Evolutionary conservation across 2,329 filamentous ascomycete genomes (phyloP), one percentile per base, ranked within the genome.

Genomic region (Verticillium tricorpus): DNA sequence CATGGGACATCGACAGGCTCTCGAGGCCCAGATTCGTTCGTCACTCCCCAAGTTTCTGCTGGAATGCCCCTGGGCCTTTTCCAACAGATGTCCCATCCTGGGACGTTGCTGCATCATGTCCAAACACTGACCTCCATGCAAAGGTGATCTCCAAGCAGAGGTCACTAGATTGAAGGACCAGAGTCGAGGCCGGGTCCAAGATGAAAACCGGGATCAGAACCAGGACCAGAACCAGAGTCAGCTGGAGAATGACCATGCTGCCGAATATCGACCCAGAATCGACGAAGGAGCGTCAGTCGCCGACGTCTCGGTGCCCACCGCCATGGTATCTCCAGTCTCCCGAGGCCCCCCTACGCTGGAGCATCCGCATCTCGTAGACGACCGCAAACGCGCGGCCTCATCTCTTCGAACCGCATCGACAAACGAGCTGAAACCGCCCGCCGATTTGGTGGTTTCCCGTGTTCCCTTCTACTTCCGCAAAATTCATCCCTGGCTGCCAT

Each of bases 401-500:
- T 62, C 22, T 14, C 22, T 39, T 19, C 58, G 58, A 12, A 62
- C 58, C 11, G 40, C 31, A 19, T 31, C 31, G 2, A 62, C 57
- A 39, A 57, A 45, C 6, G 57, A 62, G 31, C 31, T 28, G 6
- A 60, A 54, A 40, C 61, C 61, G 3, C 61, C 61, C 2, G 25
- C 28, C 15, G 61, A 62, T 28, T 37, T 62, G n/a, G 54, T 62
- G 12, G 28, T 57, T 37, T 37, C 35, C 11, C 35, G 35, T 12
- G 35, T 28, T 63, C 62, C 12, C 19, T 56, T 9, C 5, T 60
- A 56, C 34, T 61, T 60, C 25, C 62, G 57, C 2, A 59, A 63
- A 17, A 61, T 61, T n/a, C 59, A 63, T 35, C 54, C 59, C 5
- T 63, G 62, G 62, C 31, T 63, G 3, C 62, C 62, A 12, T 63